Evolutionary conservation across 257 asterid genomes (phyloP), one percentile per base, ranked within the genome.

Genomic region (Plantago elongata): DNA sequence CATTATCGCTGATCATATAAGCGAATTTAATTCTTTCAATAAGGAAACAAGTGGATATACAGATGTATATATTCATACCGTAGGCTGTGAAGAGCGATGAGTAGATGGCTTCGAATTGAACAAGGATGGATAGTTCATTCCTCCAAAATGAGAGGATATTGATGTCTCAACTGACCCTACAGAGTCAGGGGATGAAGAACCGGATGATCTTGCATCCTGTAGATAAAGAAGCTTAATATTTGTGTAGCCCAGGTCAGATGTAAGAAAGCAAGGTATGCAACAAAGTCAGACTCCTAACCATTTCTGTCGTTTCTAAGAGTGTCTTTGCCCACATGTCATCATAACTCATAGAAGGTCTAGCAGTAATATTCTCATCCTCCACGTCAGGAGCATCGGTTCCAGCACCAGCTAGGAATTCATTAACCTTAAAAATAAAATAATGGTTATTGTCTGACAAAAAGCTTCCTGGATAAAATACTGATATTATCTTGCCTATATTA

Each of bases 251-350:
- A 65, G 47, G 50, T 51, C 43, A 38, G 66, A 77, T 22, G 68
- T 52, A 45, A 51, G 62, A 58, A 47, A 50, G 44, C 51, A 69
- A 14, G 60, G 59, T 63, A 46, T 64, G 50, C 34, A 62, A 66
- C 59, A 57, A 43, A 62, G 65, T 49, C 57, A 72, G 51, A 52
- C 38, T 54, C 64, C 78, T 57, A 56, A 89, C 99, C 82, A 74
- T 72, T 75, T 91, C 97, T 13, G 95, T 74, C 0, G 99, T 75
- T 87, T 89, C 96, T 62, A 93, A 68, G 72, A 93, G 95, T 37
- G 97, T 87, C 88, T 93, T 93, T 48, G 99, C 99, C 99, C 99
- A 93, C 99, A 93, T 87, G 80, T 93, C 99, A 72, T 93, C 97
- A 63, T 89, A 89, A 77, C 95, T 93, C 85, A 82, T 85, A 55